These are phyloP conservation scores for Colletotrichum sp. DNA, from an alignment of 2,329 filamentous ascomycete species.

Conservation along the genomic window DNA sequence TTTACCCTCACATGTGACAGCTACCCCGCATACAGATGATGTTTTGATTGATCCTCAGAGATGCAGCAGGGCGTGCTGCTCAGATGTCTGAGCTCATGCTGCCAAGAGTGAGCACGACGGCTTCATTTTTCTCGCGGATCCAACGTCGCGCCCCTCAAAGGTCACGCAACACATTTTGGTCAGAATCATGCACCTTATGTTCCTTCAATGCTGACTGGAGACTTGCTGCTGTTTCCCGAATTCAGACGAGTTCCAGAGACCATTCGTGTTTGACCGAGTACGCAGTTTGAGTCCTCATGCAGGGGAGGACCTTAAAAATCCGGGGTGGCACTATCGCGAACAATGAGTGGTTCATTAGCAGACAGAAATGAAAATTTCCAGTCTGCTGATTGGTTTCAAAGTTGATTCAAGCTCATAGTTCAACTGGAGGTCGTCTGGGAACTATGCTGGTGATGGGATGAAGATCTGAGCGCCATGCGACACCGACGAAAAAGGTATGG, in stretches of 20 bases:
- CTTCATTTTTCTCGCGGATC: background rate
- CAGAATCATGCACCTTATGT: background rate
- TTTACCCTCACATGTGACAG: background rate
- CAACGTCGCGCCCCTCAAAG: background rate
- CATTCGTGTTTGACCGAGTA: background rate
- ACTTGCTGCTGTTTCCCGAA: background rate
- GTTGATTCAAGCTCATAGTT: background rate
- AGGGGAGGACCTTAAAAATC: background rate
- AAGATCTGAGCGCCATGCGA: background rate
- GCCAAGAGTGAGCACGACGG: background rate
- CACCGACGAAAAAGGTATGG: background rate
- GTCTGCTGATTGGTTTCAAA: background rate
- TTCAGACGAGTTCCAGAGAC: background rate
- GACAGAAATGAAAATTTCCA: background rate
- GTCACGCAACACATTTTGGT: background rate
- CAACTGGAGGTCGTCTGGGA: background rate
- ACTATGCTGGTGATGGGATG: background rate
- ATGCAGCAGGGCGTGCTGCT: background rate
- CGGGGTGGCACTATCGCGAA: background rate
- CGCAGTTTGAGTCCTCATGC: background rate
- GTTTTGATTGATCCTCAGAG: background rate
- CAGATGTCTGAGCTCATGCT: background rate
- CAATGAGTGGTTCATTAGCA: background rate
- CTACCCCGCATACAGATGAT: background rate
- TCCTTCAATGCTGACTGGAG: background rate